These are phyloP conservation scores for Magnusiomyces sp. DNA, from an alignment of 1,139 yeast genomes.

Conservation along the genomic window DNA sequence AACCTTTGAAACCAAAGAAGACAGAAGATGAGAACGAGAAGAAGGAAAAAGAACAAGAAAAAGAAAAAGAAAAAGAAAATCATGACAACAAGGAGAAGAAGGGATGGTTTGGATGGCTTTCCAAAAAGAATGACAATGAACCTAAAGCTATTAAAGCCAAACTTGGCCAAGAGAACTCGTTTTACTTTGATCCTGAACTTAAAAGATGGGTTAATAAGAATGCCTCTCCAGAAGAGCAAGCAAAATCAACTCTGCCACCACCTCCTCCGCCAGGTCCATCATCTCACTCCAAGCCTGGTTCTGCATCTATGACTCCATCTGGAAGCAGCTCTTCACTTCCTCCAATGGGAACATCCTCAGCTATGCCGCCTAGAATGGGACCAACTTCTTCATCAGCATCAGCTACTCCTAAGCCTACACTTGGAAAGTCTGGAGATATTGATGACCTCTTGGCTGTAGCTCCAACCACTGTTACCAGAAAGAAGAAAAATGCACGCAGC, in stretches of 20 bases:
- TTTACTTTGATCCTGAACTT: constrained; percentile 74
- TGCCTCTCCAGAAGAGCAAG: constrained; percentile 62
- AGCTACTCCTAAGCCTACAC: constrained; percentile 20
- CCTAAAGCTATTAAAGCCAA: constrained; percentile 78
- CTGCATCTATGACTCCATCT: neutral
- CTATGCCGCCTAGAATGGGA: too few species aligned
- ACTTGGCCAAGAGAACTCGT: constrained; percentile 68
- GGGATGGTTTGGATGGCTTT: constrained; percentile 48
- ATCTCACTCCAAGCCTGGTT: constrained; percentile 18
- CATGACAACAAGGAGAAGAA: constrained; percentile 23
- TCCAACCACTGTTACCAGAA: constrained; percentile 35
- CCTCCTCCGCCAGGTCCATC: constrained; percentile 19
- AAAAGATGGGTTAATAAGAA: constrained; percentile 81
- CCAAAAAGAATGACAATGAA: constrained; percentile 39
- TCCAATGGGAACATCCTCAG: too few species aligned
- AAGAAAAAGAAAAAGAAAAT: constrained; percentile 14
- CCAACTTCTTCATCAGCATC: constrained; percentile 8
- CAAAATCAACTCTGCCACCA: constrained; percentile 42
- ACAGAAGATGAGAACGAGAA: constrained; percentile 17
- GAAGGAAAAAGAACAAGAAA: constrained; percentile 17
- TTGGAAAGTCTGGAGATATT: constrained; percentile 36
- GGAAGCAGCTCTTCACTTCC: too few species aligned
- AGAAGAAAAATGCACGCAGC: constrained; percentile 62
- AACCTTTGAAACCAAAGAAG: constrained; percentile 13
- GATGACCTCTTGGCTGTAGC: constrained; percentile 60